These are phyloP conservation scores for Xylaria bambusicola DNA, from an alignment of 495 filamentous ascomycete species.

Conservation along the genomic window DNA sequence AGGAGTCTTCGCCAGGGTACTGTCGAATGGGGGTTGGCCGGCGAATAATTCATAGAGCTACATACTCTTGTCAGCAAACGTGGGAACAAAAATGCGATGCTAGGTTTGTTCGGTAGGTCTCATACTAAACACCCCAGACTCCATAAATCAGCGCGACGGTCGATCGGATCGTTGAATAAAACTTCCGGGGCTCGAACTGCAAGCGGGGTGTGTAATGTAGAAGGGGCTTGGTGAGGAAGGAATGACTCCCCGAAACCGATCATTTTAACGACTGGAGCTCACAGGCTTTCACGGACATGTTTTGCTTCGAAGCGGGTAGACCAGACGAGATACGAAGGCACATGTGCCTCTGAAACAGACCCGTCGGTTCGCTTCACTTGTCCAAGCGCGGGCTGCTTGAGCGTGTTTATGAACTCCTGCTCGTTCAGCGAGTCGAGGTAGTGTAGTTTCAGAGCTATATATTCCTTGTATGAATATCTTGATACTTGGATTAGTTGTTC, in stretches of 20 bases:
- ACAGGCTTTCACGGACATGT: neutral
- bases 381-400: too few relatives aligned
- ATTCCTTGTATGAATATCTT: too few relatives aligned
- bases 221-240: neutral
- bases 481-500: too few relatives aligned
- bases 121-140: conserved; percentile 9
- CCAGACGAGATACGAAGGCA: conserved; percentile 4
- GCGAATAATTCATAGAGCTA: conserved; percentile 1
- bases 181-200: neutral
- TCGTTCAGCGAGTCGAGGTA: too few relatives aligned
- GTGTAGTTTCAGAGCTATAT: too few relatives aligned
- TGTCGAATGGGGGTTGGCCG: too few relatives aligned
- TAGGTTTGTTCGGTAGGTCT: neutral
- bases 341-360: too few relatives aligned
- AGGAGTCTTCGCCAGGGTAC: neutral
- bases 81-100: neutral
- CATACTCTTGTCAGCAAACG: neutral
- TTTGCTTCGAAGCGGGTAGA: neutral
- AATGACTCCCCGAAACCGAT: conserved; percentile 6
- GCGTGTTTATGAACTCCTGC: too few relatives aligned
- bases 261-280: neutral
- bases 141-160: neutral
- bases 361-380: too few relatives aligned
- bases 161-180: neutral
- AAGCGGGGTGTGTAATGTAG: neutral